phyloP scores from a whole-genome alignment of 75 land plant genomes.

The Picea sitchensis region DNA sequence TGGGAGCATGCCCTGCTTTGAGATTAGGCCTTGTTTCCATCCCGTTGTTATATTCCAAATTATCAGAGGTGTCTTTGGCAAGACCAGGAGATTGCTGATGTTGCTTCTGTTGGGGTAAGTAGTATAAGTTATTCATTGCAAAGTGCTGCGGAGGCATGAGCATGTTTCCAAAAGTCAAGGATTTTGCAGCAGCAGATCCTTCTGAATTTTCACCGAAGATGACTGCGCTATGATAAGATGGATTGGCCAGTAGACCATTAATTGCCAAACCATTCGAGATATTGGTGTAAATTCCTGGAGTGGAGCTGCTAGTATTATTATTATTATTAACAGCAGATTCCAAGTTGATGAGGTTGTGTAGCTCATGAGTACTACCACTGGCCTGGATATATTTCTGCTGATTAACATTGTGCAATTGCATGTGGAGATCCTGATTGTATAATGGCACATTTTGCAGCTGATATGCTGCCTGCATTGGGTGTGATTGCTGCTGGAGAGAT shows the following conservation, averaged over 20 bases:
- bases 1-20: neutral
- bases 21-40: neutral
- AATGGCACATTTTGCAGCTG: neutral
- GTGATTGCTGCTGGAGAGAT: neutral
- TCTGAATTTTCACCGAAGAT: slow-evolving; percentile 8
- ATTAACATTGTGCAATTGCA: neutral
- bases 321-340: neutral
- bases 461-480: neutral
- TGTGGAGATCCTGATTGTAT: neutral
- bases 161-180: slow-evolving; percentile 3
- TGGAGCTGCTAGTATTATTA: neutral
- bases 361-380: neutral
- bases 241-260: neutral
- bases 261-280: neutral
- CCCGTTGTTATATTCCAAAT: neutral
- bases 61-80: neutral
- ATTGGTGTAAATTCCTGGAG: neutral
- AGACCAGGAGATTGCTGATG: neutral
- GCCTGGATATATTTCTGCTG: neutral
- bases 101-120: neutral
- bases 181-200: slow-evolving; percentile 4
- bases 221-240: neutral
- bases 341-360: slow-evolving; percentile 7
- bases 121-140: neutral
- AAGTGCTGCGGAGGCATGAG: neutral